Base-by-base conservation (phyloP, 2,329 filamentous ascomycete genomes). In the Blumeria hordei region DNA sequence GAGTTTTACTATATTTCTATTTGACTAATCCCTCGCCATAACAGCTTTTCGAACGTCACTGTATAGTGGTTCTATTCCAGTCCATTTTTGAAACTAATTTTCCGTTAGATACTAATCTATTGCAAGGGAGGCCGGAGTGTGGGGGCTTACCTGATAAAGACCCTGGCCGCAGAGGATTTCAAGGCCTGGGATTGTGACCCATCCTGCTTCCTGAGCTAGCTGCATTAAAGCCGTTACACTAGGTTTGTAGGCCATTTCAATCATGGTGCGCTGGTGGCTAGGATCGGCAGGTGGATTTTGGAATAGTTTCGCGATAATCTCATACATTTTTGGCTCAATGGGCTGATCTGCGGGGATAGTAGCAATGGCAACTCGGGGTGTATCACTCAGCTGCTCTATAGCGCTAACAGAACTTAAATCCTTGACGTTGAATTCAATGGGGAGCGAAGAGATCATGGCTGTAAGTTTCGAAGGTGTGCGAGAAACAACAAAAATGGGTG, bases 231-330 rank as follows among this genome's bases (percentile, higher is more conserved):
- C 77, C 4, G 92, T 98, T 54, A 85, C 75, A 0, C 76, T 72
- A 18, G 92, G 92, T 68, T 90, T 93, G 68, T 98, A 98, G 1
- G 92, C 90, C 88, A 98, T 94, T 68, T 98, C 92, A 3, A 96
- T 70, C 58, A 96, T 69, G 11, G 92, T 76, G 18, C 76, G 75
- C 32, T 68, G 61, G 14, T 66, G 50, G 5, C 49, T 47, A 32
- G 55, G 56, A 59, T 63, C 65, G 6, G 14, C 16, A n/a, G 16
- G 18, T 59, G 61, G 65, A 58, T 63, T 68, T 56, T 70, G 69
- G n/a, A 80, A 64, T 36, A 79, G 63, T 14, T 72, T 68, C 5
- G 70, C 68, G 9, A 95, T 69, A 1, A 84, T 72, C 60, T 81
- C 77, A 21, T 76, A 74, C 68, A 94, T 80, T 10, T 68, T 69